phyloP scores from a whole-genome alignment of 2,329 filamentous ascomycete genomes.

The Fusarium avenaceum region DNA sequence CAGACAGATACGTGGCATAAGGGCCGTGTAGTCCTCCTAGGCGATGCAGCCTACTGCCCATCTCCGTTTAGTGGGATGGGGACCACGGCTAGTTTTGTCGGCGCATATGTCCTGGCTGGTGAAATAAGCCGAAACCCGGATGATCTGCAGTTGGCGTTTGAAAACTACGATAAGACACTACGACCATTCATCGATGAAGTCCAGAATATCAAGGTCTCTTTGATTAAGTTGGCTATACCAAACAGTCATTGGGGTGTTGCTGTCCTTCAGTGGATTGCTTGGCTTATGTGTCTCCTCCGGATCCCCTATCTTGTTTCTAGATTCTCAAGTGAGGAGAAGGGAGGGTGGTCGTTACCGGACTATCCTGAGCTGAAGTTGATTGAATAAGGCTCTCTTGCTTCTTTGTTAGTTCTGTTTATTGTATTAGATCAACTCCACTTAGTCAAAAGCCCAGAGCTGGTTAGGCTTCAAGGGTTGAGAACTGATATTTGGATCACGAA shows the following conservation, averaged over 20 bases:
- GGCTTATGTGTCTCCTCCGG: constrained; percentile 26
- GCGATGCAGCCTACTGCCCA: constrained; percentile 32
- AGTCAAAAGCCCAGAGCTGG: too few species aligned
- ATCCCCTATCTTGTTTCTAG: constrained; percentile 26
- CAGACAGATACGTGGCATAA: constrained; percentile 24
- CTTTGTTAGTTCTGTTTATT: not conserved
- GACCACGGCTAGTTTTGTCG: constrained; percentile 25
- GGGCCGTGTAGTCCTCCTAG: constrained; percentile 15
- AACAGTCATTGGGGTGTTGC: constrained; percentile 22
- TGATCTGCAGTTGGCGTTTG: constrained; percentile 18
- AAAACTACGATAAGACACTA: constrained; percentile 27
- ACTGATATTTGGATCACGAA: not conserved
- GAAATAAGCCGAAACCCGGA: constrained; percentile 28
- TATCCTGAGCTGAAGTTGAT: constrained; percentile 16
- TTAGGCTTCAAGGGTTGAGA: too few species aligned
- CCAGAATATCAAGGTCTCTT: constrained; percentile 26
- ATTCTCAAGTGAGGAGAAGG: constrained; percentile 35
- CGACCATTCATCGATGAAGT: constrained; percentile 30
- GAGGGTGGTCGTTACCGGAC: constrained; percentile 26
- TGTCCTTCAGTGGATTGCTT: constrained; percentile 31
- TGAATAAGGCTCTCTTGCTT: not conserved
- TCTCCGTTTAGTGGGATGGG: constrained; percentile 39
- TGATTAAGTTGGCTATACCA: constrained; percentile 14
- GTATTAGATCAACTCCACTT: not conserved
- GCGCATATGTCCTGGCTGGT: constrained; percentile 33